Conservation (phyloP, 1,139 yeast genomes). For the Taphrina pruni region DNA sequence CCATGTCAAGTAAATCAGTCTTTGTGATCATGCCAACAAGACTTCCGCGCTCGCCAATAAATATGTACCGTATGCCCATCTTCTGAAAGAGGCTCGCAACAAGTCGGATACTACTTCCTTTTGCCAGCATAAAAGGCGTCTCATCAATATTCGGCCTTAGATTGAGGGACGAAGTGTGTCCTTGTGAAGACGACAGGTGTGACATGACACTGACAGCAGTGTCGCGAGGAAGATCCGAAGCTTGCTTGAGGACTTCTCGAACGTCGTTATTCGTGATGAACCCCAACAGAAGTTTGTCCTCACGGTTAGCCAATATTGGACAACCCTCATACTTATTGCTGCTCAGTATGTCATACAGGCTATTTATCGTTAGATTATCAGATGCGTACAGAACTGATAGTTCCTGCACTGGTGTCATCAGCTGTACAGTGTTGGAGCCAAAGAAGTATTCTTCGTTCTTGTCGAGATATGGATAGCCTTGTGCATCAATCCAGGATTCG, state of each 20-base stretch:
- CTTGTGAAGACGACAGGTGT: not conserved
- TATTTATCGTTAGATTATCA: not conserved
- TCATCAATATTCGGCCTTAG: constrained; percentile 5
- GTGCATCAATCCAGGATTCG: constrained; percentile 27
- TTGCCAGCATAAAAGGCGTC: constrained; percentile 19
- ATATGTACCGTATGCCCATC: constrained; percentile 20
- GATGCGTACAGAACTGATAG: constrained; percentile 5
- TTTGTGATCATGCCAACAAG: constrained; percentile 24
- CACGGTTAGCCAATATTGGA: constrained; percentile 13
- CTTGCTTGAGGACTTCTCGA: not conserved
- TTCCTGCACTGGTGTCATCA: constrained; percentile 14
- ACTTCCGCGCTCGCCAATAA: constrained; percentile 11
- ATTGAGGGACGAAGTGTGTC: not conserved
- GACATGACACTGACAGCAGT: not conserved
- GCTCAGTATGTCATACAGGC: not conserved
- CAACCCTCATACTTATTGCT: constrained; percentile 1
- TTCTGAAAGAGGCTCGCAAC: constrained; percentile 22
- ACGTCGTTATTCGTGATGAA: constrained; percentile 13
- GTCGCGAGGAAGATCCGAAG: not conserved
- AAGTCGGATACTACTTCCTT: constrained; percentile 16
- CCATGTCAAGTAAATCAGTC: constrained; percentile 12
- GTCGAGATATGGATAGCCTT: constrained; percentile 34
- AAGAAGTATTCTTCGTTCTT: constrained; percentile 19
- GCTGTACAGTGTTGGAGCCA: not conserved
- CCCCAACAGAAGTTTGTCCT: constrained; percentile 2